Evolutionary conservation across 2,329 filamentous ascomycete species (phyloP).

Genomic region (Chaetomiaceae sp.): DNA sequence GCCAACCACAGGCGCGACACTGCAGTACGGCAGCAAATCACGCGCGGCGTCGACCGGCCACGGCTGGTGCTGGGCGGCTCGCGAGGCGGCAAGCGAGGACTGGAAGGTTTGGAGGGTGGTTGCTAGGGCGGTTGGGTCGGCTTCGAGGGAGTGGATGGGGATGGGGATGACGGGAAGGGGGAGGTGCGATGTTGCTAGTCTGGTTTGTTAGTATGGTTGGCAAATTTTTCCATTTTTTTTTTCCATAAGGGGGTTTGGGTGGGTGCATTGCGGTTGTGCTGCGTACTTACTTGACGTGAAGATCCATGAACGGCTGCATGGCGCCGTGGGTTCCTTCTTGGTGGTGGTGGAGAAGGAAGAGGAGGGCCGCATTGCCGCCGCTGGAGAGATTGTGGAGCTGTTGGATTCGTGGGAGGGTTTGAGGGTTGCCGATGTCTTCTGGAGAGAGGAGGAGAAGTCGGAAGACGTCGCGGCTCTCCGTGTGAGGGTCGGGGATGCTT

Average conservation of each 20-base stretch:
- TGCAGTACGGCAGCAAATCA: conserved; percentile 35
- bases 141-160: conserved; percentile 33
- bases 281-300: conserved; percentile 47
- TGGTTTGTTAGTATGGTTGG: conserved; percentile 18
- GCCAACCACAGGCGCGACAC: conserved; percentile 27
- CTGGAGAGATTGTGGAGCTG: conserved; percentile 40
- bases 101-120: conserved; percentile 38
- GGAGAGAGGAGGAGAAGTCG: conserved; percentile 40
- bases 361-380: conserved; percentile 37
- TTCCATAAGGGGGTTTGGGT: background rate
- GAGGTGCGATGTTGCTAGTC: conserved; percentile 31
- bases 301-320: conserved; percentile 36
- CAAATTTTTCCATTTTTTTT: background rate
- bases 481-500: conserved; percentile 25
- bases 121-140: conserved; percentile 28
- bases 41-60: conserved; percentile 8
- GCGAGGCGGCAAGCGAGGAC: conserved; percentile 25
- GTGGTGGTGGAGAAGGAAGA: conserved; percentile 39
- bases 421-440: conserved; percentile 32
- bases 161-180: conserved; percentile 43
- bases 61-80: background rate
- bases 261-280: conserved; percentile 14
- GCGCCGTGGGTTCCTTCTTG: conserved; percentile 19
- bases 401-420: conserved; percentile 35
- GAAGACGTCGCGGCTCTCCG: conserved; percentile 28